Evolutionary conservation across 305 asterid species (phyloP).

Genomic region (Rubia balearica): DNA sequence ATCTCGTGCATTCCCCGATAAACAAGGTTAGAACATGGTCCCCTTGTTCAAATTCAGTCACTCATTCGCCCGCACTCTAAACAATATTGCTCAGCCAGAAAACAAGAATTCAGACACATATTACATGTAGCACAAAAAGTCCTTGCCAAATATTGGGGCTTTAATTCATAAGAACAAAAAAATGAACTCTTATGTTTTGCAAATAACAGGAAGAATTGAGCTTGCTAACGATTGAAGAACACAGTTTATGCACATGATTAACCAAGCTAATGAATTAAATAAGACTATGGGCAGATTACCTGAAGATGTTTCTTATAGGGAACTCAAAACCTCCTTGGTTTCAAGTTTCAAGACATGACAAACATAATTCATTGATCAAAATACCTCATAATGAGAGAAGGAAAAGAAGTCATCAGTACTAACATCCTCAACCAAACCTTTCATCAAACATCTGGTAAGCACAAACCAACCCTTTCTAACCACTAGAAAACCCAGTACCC

Average conservation of each 20-base stretch:
- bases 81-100: constrained; percentile 52
- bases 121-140: neutral
- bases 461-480: no score
- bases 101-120: neutral
- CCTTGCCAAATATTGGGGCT: neutral
- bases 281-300: no score
- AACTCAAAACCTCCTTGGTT: no score
- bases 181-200: neutral
- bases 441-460: no score
- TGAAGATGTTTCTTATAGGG: constrained; percentile 25
- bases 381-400: no score
- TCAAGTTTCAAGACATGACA: no score
- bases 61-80: constrained; percentile 84
- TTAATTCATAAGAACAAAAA: neutral
- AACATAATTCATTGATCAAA: no score
- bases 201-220: neutral
- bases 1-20: constrained; percentile 87
- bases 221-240: neutral
- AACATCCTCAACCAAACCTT: no score
- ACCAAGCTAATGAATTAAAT: no score
- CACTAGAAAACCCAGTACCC: no score
- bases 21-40: constrained; percentile 79
- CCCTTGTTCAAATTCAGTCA: constrained; percentile 68
- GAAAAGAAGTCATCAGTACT: no score
- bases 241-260: neutral